Base-by-base conservation (phyloP, 2,329 filamentous ascomycete genomes). In the Exutisphaerella laricina region DNA sequence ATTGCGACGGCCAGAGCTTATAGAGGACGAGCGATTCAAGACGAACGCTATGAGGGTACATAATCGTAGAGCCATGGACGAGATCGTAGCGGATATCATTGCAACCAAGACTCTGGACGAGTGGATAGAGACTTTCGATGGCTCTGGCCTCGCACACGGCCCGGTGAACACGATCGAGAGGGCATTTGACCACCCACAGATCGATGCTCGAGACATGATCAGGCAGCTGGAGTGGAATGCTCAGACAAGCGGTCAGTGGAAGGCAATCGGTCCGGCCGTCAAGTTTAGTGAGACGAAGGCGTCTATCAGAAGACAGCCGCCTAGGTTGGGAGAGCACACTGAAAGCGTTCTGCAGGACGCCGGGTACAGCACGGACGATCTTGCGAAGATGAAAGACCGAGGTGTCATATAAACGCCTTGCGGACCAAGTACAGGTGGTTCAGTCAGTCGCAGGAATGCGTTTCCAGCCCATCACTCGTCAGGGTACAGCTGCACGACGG, bases 91-190 rank as follows among this genome's bases (percentile, higher is more conserved):
- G 21, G 43, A 44, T 1, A 39, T 59, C 2, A 61, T 69, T 31
- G 33, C 30, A 16, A 26, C 33, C 9, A 64, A 60, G 44, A 62
- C 63, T 4, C 66, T 62, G 0, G 48, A 58, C 2, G 62, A 67
- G 23, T 70, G 66, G 67, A 41, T 65, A 4, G 13, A 25, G 1
- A 48, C 58, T 0, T 65, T 72, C 33, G 63, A 66, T 14, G 62
- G 60, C 1, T 68, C 62, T 18, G 67, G 65, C 3, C 57, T 72
- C 46, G 66, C 69, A 0, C 67, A 70, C 33, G 68, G 62, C 1
- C 60, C 68, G 1, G 67, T 71, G 30, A 71, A 71, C 43, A 65
- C 53, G 2, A 61, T 71, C 21, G 58, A 70, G 41, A 49, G 54
- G 18, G 66, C 62, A 1, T 70, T 70, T 46, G 45, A 52, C 2